phyloP scores from a whole-genome alignment of 2,329 filamentous ascomycete species.

The Arthroderma uncinatum region DNA sequence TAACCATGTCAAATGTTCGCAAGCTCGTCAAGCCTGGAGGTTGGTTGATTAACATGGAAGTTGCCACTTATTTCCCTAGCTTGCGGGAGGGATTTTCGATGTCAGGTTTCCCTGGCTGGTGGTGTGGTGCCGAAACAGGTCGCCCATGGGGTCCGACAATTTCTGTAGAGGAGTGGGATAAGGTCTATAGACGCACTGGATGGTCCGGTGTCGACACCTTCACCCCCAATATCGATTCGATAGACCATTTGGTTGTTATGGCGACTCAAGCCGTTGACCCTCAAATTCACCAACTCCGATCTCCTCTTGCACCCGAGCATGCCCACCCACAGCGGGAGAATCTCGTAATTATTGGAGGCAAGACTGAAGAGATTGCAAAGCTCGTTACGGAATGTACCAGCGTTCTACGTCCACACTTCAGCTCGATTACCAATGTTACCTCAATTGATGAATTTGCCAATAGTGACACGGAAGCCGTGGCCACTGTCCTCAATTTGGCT shows the following conservation, averaged over 20 bases:
- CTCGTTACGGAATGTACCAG: neutral
- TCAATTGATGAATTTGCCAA: neutral
- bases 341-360: neutral
- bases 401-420: neutral
- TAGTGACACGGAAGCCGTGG: neutral
- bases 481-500: neutral
- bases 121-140: conserved; percentile 13
- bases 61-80: conserved; percentile 17
- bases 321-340: neutral
- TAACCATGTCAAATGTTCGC: conserved; percentile 26
- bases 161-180: conserved; percentile 8
- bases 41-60: conserved; percentile 36
- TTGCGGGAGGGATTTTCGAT: conserved; percentile 22
- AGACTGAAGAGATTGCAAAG: neutral
- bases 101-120: conserved; percentile 23
- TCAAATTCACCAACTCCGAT: neutral
- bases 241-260: neutral
- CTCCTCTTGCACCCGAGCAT: neutral
- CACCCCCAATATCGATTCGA: conserved; percentile 1
- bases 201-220: conserved; percentile 12
- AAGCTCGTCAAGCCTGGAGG: conserved; percentile 38
- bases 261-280: neutral
- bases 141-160: conserved; percentile 5
- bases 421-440: neutral
- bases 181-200: conserved; percentile 7